A percentile compares a stretch with the other conserved stretches of the same genome.
Evolutionary conservation across 1,284 basidiomycete genomes (phyloP).

Genomic region (Apiotrichum domesticum): DNA sequence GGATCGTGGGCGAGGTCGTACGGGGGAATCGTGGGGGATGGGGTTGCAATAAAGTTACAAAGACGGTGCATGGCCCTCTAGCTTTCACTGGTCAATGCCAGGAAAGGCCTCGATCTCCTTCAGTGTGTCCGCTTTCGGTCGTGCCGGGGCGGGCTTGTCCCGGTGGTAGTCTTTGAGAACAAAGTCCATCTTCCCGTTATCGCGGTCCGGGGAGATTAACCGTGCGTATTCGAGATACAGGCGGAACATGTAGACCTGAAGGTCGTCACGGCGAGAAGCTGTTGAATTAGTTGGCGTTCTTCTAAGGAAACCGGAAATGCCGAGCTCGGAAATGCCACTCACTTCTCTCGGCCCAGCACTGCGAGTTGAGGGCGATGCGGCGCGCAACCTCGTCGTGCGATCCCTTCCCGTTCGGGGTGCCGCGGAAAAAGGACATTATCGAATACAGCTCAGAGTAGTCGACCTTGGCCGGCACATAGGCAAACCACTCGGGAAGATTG

Average conservation of each 20-base stretch:
- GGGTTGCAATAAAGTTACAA: too few species aligned
- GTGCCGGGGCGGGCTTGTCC: neutral
- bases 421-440: conserved; percentile 48
- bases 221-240: conserved; percentile 55
- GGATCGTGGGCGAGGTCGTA: too few species aligned
- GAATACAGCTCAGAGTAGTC: conserved; percentile 49
- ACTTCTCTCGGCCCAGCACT: conserved; percentile 49
- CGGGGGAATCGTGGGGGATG: too few species aligned
- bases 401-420: conserved; percentile 40
- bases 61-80: too few species aligned
- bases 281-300: conserved; percentile 15
- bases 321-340: conserved; percentile 10
- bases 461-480: conserved; percentile 48
- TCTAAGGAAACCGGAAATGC: neutral
- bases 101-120: conserved; percentile 7
- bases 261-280: conserved; percentile 45
- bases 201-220: conserved; percentile 51
- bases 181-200: conserved; percentile 47
- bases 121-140: neutral
- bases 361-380: conserved; percentile 47
- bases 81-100: conserved; percentile 3
- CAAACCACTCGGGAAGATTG: conserved; percentile 47
- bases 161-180: conserved; percentile 18
- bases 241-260: conserved; percentile 48
- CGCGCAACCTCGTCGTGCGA: conserved; percentile 47